A percentile compares a stretch with the other conserved stretches of the same genome.
Evolutionary conservation across 768 basidiomycete genomes (phyloP).

Genomic region (Boletus reticuloceps): DNA sequence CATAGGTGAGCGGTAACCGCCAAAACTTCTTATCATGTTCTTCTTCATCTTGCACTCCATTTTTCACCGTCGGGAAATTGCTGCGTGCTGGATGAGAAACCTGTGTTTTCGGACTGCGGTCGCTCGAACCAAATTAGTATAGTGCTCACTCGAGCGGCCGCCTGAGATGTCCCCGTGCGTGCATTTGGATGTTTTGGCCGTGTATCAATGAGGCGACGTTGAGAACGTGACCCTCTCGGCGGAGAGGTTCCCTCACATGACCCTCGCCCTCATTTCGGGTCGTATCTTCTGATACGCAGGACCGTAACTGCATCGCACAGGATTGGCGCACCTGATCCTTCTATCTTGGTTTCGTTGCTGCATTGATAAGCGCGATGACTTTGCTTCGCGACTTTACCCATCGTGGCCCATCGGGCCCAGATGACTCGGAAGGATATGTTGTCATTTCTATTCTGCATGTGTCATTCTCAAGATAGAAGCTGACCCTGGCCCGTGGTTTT

Average conservation of each 20-base stretch:
- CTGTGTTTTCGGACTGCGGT: not conserved
- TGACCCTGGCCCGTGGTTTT: conserved; percentile 20
- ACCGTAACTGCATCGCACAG: conserved; percentile 3
- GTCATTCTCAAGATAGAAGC: conserved; percentile 12
- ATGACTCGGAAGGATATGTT: conserved; percentile 6
- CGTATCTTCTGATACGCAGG: conserved; percentile 9
- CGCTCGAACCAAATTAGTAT: conserved; percentile 6
- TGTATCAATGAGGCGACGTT: not conserved
- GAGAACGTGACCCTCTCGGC: conserved; percentile 1
- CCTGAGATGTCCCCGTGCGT: conserved; percentile 7
- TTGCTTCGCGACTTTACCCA: conserved; percentile 9
- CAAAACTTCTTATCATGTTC: not conserved
- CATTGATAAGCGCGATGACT: conserved; percentile 8
- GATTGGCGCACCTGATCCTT: conserved; percentile 12
- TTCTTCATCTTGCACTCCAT: not conserved
- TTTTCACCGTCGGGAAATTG: not conserved
- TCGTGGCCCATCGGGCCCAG: conserved; percentile 5
- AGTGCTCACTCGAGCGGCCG: conserved; percentile 12
- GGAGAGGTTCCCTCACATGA: conserved; percentile 12
- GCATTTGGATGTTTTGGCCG: conserved; percentile 4
- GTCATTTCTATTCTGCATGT: not conserved
- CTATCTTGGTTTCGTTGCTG: conserved; percentile 10
- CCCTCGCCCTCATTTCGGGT: conserved; percentile 7
- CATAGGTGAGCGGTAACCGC: conserved; percentile 68
- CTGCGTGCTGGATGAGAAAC: conserved; percentile 1